Evolutionary conservation across 2,329 filamentous ascomycete species (phyloP), one percentile per base, ranked within the genome.

Genomic region (Monosporascus sp.): DNA sequence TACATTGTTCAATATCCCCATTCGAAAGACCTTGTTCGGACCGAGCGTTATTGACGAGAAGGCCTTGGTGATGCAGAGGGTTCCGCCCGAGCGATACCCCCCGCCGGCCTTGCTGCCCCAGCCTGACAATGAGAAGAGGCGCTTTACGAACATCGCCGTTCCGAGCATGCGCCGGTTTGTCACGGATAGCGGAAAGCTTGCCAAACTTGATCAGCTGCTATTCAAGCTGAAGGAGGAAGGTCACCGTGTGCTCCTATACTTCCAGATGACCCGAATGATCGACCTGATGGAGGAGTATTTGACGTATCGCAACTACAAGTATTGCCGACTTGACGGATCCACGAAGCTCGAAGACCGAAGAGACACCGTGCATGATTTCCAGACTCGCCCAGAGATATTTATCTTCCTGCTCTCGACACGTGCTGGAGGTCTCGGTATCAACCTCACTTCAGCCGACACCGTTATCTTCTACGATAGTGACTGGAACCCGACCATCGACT

Each of bases 191-290:
- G 94, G 94, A 67, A 99, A 99, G 75, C 82, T 99, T 55, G 92
- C 91, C 47, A 91, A 91, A 67, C 78, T 99, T 49, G 94, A 99
- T 68, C 80, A 89, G 60, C 78, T 99, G 19, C 80, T 99, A 16
- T 89, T 89, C 68, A 82, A 91, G 70, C 85, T 99, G 65, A 99
- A 97, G 79, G 88, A 91, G 57, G 89, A 88, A 58, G 89, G 89
- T 37, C 94, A 99, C 64, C 91, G 94, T 66, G 94, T 99, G 22
- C 78, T 99, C 51, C 78, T 99, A 20, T 99, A 99, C 79, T 99
- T 99, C 89, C 94, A 99, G 78, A 99, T 99, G 94, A 99, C 94
- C 4, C 89, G 90, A 67, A 99, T 99, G 94, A 97, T 99, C 67
- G 93, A 99, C 70, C 78, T 99, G 56, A 97, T 97, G 89, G 94